Evolutionary conservation across 768 basidiomycete genomes (phyloP).

Genomic region (Serpula lacrymans): DNA sequence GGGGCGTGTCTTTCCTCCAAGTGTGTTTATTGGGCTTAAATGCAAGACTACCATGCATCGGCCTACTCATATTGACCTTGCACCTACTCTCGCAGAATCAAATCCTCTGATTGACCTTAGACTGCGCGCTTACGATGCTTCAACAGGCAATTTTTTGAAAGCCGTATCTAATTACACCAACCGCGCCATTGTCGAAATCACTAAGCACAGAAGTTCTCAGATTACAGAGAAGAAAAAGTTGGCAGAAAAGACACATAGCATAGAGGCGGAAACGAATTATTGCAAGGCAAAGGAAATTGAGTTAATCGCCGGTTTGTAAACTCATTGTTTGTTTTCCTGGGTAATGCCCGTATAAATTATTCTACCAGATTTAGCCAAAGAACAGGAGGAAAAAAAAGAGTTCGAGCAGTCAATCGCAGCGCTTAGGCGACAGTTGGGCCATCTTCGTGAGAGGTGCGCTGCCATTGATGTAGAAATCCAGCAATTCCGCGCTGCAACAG

Average conservation of each 20-base stretch:
- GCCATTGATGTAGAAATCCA: slow-evolving; percentile 69
- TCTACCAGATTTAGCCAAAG: slow-evolving; percentile 54
- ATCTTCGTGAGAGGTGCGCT: slow-evolving; percentile 56
- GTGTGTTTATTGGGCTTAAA: too few species aligned
- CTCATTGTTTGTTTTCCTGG: background rate
- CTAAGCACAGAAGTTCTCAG: slow-evolving; percentile 62
- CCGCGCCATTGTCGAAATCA: slow-evolving; percentile 65
- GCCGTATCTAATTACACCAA: slow-evolving; percentile 72
- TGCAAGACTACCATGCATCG: too few species aligned
- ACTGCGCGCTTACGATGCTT: slow-evolving; percentile 57
- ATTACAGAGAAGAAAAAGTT: slow-evolving; percentile 58
- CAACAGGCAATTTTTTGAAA: slow-evolving; percentile 69
- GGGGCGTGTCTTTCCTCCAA: too few species aligned
- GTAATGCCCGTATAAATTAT: background rate
- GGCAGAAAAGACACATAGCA: slow-evolving; percentile 55
- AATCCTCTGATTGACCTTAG: slow-evolving; percentile 64
- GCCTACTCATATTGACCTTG: slow-evolving; percentile 57
- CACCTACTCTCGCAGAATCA: slow-evolving; percentile 48
- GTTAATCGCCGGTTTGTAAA: slow-evolving; percentile 63
- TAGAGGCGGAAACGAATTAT: slow-evolving; percentile 67
- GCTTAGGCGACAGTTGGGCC: slow-evolving; percentile 63
- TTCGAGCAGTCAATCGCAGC: slow-evolving; percentile 58
- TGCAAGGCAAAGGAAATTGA: slow-evolving; percentile 81
- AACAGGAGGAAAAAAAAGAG: slow-evolving; percentile 72
- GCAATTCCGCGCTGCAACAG: slow-evolving; percentile 59